Evolutionary conservation across 148 eudicot genomes (phyloP).

Genomic region (Rhododendron mucronatum): DNA sequence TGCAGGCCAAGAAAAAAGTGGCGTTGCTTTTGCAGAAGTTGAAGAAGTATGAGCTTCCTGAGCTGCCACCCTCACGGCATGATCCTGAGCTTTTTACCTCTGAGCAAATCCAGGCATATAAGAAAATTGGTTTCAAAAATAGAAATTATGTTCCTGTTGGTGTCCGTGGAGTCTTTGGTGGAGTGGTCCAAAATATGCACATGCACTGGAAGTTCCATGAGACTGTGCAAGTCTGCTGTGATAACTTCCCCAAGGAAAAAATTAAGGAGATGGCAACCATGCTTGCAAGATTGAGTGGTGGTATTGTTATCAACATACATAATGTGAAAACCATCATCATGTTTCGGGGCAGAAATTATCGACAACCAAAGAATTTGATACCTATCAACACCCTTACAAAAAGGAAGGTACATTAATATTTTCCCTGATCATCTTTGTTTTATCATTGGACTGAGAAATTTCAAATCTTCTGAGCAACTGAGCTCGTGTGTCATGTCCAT

Average conservation of each 20-base stretch:
- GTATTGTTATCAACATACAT: slow-evolving; percentile 88
- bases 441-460: background rate
- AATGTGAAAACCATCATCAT: slow-evolving; percentile 95
- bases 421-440: background rate
- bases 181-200: slow-evolving; percentile 99
- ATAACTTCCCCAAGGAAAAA: slow-evolving; percentile 94
- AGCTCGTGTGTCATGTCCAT: background rate
- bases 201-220: slow-evolving; percentile 99
- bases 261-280: slow-evolving; percentile 96
- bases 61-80: slow-evolving; percentile 83
- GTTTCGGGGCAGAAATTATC: slow-evolving; percentile 95
- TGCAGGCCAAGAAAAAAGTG: slow-evolving; percentile 96
- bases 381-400: slow-evolving; percentile 94
- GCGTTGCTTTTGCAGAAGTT: slow-evolving; percentile 95
- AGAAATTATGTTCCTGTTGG: slow-evolving; percentile 93
- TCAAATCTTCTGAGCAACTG: background rate
- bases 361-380: slow-evolving; percentile 94
- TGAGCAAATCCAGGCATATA: slow-evolving; percentile 92
- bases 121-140: slow-evolving; percentile 90
- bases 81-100: slow-evolving; percentile 91
- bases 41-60: slow-evolving; percentile 94
- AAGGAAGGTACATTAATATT: slow-evolving; percentile 57
- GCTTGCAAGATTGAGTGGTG: slow-evolving; percentile 93
- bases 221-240: slow-evolving; percentile 99
- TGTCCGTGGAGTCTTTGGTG: slow-evolving; percentile 99